Conservation (phyloP, 192 early-diverging fungal species). For the Rhizophagus clarus region DNA sequence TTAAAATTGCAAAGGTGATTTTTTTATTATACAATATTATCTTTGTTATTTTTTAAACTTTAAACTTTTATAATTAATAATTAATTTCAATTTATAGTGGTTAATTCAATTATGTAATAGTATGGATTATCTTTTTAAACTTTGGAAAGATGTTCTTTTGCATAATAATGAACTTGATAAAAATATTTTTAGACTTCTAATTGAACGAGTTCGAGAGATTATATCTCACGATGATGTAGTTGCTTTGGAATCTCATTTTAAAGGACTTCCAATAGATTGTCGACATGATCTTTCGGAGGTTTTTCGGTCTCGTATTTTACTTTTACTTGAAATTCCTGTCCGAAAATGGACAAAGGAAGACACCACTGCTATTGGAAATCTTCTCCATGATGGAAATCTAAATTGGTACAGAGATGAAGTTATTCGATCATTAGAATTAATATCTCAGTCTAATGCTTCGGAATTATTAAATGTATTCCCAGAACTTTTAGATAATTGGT, state of each 20-base stretch:
- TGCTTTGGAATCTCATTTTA: not conserved
- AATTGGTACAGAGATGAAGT: not conserved
- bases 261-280: not conserved
- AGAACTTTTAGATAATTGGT: not conserved
- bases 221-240: not conserved
- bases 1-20: not conserved
- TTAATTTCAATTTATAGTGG: constrained; percentile 12
- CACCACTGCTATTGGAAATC: not conserved
- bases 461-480: not conserved
- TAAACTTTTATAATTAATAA: not conserved
- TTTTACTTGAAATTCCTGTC: not conserved
- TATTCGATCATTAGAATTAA: not conserved
- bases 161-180: not conserved
- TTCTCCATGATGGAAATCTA: not conserved
- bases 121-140: not conserved
- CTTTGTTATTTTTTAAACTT: not conserved
- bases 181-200: not conserved
- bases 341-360: not conserved
- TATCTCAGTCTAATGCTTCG: not conserved
- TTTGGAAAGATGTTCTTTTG: not conserved
- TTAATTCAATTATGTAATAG: not conserved
- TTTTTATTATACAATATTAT: not conserved
- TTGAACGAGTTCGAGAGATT: not conserved
- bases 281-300: not conserved
- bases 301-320: not conserved